Evolutionary conservation across 331 rosid genomes (phyloP), one percentile per base, ranked within the genome.

Genomic region (Quercus phellos): DNA sequence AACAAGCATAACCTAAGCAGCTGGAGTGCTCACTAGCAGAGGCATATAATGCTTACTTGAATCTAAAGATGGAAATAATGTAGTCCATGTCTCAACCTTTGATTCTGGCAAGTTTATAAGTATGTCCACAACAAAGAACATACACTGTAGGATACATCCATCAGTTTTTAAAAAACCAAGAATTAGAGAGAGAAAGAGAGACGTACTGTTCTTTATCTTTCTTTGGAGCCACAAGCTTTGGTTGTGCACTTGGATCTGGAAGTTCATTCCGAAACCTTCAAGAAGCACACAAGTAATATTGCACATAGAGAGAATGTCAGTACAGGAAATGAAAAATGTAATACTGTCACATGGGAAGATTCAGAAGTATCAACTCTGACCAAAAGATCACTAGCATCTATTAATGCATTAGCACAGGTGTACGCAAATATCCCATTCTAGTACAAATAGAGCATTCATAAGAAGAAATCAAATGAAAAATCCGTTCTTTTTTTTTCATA

Each of bases 201-300:
- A 84, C 98, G 18, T 95, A 93, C 99, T 88, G 97, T 77, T 95
- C 98, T 80, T 87, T 91, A 55, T 95, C 99, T 77, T 87, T 95
- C 87, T 86, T 89, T 87, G 89, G 77, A 2, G 98, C 86, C 98
- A 93, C 88, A 51, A 95, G 97, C 90, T 95, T 95, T 18, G 99
- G 99, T 78, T 95, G 99, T 71, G 99, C 99, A 87, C 97, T 89
- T 51, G 94, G 94, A 85, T 95, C 99, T 18, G 98, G 99, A 81
- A 95, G 99, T 78, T 95, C 99, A 81, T 93, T 95, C 66, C 99
- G 94, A 83, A 95, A 95, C 73, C 99, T 95, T 76, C 38, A 74
- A 78, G 69, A 50, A 76, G 80, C 83, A 76, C 4, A 78, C 53
- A 24, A 17, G n/a, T 18, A 10, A 30, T 16, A 66, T 66, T 66